Base-by-base conservation (phyloP, 2,329 filamentous ascomycete species). In the Neodidymelliopsis sp. region DNA sequence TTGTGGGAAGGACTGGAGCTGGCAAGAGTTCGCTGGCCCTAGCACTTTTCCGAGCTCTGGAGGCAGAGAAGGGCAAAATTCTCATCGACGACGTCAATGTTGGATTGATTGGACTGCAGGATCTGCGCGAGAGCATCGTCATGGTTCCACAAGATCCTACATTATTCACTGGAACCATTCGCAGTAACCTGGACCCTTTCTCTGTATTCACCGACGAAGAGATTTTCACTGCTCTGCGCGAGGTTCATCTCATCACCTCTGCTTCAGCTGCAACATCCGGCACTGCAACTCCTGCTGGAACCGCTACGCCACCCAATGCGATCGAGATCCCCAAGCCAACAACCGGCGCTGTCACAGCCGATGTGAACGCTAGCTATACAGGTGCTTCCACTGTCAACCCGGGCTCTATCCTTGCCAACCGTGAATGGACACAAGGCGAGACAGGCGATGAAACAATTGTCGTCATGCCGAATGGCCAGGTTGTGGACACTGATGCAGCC, bases 61-160 rank as follows among this genome's bases (percentile, higher is more conserved):
- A 99, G 74, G 91, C 94, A 1, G 91, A 96, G 63, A 82, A 84
- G 58, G 94, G 94, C 63, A 90, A 88, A 70, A 96, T 99, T 54
- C 68, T 95, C 15, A 90, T 99, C 43, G 94, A 99, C 60, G 88
- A 87, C 55, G 77, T 99, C n/a, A 90, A 97, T 65, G 91, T 97
- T 66, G 87, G 90, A 39, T 78, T 81, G 54, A 97, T 99, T 56
- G 94, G 94, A 6, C 82, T 99, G n/a, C 89, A 90, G 56, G 93
- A 97, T 74, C 79, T 99, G 63, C 89, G 94, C 45, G 89, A 96
- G 75, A 88, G 90, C 35, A 95, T 99, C 63, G 97, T 95, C 0
- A 97, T 99, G 74, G 94, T 99, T 48, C 94, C 94, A 20, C 94
- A 99, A 77, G 94, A 99, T 69, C 94, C 90, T 44, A 97, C 93